A percentile compares a stretch with the other conserved stretches of the same genome.
Conservation (phyloP, 805 yeast genomes). For the Blastobotrys americana region DNA sequence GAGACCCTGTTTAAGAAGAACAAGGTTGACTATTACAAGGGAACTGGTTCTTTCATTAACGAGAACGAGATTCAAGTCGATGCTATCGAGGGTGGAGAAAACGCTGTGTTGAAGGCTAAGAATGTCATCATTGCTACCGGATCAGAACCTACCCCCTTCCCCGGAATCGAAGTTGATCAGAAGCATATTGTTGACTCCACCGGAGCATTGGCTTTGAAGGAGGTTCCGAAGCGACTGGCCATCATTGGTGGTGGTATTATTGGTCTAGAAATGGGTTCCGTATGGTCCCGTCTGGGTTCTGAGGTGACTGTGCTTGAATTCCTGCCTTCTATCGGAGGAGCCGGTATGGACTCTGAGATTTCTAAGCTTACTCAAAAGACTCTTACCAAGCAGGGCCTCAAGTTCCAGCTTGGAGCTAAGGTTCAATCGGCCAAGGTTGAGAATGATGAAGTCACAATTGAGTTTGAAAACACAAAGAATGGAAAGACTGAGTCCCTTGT, state of each 20-base stretch:
- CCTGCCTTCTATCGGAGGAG: slow-evolving; percentile 92
- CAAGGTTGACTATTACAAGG: slow-evolving; percentile 91
- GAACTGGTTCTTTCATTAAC: slow-evolving; percentile 79
- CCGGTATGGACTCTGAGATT: slow-evolving; percentile 96
- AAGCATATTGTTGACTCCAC: slow-evolving; percentile 95
- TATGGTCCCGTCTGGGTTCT: slow-evolving; percentile 89
- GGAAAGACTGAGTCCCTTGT: slow-evolving; percentile 75
- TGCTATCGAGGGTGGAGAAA: slow-evolving; percentile 80
- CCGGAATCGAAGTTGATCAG: slow-evolving; percentile 93
- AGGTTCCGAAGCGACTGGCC: slow-evolving; percentile 85
- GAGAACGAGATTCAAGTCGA: slow-evolving; percentile 72
- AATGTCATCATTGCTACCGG: slow-evolving; percentile 96
- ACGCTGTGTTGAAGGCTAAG: slow-evolving; percentile 66
- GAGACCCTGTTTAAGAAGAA: slow-evolving; percentile 94
- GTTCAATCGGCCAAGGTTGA: slow-evolving; percentile 80
- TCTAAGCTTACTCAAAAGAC: slow-evolving; percentile 85
- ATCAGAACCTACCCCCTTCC: slow-evolving; percentile 97
- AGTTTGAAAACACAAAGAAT: slow-evolving; percentile 80
- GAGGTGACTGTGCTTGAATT: slow-evolving; percentile 93
- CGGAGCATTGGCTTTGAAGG: slow-evolving; percentile 77
- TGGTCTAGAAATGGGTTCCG: slow-evolving; percentile 99
- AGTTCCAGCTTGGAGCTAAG: slow-evolving; percentile 87
- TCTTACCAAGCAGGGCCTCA: slow-evolving; percentile 89
- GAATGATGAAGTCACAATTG: slow-evolving; percentile 81
- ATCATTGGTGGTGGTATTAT: slow-evolving; percentile 99